Percentiles rank a stretch among this genome's conserved stretches.
phyloP scores from a whole-genome alignment of 352 stramenopile genomes.

The Globisporangium megalacanthum region DNA sequence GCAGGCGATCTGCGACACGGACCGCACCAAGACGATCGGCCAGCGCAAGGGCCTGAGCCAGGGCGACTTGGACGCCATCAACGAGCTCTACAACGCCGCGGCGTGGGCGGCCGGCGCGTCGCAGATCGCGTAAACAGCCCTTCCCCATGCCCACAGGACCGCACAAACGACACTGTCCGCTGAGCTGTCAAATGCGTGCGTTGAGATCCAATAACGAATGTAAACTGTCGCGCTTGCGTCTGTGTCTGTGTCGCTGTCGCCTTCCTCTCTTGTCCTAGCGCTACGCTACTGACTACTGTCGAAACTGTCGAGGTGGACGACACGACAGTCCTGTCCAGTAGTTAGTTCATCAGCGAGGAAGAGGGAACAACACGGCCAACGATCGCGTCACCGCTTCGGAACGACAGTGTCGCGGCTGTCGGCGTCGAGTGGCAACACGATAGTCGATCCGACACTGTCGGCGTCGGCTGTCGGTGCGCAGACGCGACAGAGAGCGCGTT shows the following conservation, averaged over 20 bases:
- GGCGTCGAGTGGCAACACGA: no score
- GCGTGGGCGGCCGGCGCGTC: constrained; percentile 19
- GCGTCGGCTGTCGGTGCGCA: background rate
- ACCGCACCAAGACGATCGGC: constrained; percentile 48
- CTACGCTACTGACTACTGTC: no score
- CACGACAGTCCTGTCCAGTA: no score
- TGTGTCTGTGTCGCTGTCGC: background rate
- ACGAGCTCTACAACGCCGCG: constrained; percentile 33
- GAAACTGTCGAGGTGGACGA: no score
- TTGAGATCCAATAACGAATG: constrained; percentile 1
- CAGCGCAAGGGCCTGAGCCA: constrained; percentile 57
- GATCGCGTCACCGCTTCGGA: no score
- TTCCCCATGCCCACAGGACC: background rate
- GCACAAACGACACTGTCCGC: background rate
- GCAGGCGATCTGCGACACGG: constrained; percentile 45
- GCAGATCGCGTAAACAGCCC: constrained; percentile 13
- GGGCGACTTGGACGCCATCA: constrained; percentile 37
- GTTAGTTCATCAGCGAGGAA: no score
- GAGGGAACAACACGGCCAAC: no score
- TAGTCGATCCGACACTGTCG: no score
- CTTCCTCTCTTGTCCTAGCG: background rate
- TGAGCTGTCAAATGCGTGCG: constrained; percentile 1
- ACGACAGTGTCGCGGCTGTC: no score
- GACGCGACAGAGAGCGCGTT: constrained; percentile 1
- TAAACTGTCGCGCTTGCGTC: constrained; percentile 10